A percentile compares a stretch with the other conserved stretches of the same genome.
Conservation (phyloP, 169 alveolate species). For the Theileria equi region DNA sequence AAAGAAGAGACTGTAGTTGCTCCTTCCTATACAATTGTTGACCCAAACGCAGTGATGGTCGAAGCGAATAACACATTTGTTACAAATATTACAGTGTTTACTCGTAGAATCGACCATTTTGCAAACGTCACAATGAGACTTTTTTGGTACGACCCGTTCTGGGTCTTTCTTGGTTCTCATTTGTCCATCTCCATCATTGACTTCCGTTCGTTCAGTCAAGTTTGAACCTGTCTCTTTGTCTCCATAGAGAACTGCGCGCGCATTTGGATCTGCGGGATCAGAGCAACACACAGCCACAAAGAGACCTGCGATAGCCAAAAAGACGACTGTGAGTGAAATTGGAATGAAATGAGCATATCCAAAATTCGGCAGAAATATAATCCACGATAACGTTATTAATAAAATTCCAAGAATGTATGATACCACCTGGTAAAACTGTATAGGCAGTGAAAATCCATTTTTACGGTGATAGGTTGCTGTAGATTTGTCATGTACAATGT, state of each 20-base stretch:
- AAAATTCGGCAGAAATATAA: conserved; percentile 44
- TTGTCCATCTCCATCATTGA: neutral
- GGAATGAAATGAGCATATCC: conserved; percentile 16
- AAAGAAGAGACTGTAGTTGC: conserved; percentile 66
- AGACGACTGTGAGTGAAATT: conserved; percentile 32
- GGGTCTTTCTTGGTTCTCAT: neutral
- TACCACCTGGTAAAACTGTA: conserved; percentile 67
- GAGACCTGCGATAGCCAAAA: conserved; percentile 34
- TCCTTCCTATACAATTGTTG: conserved; percentile 85
- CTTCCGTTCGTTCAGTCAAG: neutral
- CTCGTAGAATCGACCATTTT: conserved; percentile 65
- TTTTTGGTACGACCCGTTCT: neutral
- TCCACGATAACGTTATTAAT: conserved; percentile 35
- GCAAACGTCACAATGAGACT: conserved; percentile 67
- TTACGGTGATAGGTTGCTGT: conserved; percentile 48
- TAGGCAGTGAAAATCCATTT: conserved; percentile 70
- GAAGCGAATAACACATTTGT: conserved; percentile 82
- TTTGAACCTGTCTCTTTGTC: conserved; percentile 17
- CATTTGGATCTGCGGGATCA: conserved; percentile 74
- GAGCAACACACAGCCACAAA: conserved; percentile 62
- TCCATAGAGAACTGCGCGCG: conserved; percentile 53
- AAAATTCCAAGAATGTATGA: conserved; percentile 42
- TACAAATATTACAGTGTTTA: conserved; percentile 86
- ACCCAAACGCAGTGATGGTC: conserved; percentile 91
- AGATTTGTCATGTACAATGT: conserved; percentile 32